phyloP scores from a whole-genome alignment of 2,329 filamentous ascomycete genomes.

The Paraconiothyrium sp. region DNA sequence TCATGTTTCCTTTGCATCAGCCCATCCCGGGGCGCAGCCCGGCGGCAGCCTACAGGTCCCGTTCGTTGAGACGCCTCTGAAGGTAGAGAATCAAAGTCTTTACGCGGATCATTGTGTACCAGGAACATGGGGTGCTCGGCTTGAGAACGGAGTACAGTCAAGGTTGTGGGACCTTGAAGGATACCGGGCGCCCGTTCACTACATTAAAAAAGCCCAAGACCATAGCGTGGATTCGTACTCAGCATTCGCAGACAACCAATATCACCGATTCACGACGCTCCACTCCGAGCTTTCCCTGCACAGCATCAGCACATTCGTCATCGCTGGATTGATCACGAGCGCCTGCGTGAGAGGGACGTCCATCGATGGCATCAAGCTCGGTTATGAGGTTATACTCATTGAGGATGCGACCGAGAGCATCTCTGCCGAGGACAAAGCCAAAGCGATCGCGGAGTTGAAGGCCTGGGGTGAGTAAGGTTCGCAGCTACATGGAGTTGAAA shows the following conservation, averaged over 20 bases:
- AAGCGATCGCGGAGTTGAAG: conserved; percentile 28
- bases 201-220: conserved; percentile 38
- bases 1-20: conserved; percentile 34
- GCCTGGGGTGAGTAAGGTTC: conserved; percentile 27
- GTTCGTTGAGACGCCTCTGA: conserved; percentile 30
- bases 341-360: conserved; percentile 33
- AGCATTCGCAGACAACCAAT: conserved; percentile 37
- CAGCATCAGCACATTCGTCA: conserved; percentile 30
- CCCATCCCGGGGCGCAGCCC: conserved; percentile 20
- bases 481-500: neutral
- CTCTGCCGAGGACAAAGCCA: conserved; percentile 26
- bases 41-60: conserved; percentile 29
- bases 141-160: conserved; percentile 31
- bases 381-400: conserved; percentile 33
- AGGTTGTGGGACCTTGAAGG: conserved; percentile 31
- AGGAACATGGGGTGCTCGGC: conserved; percentile 30
- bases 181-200: conserved; percentile 31
- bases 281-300: conserved; percentile 29
- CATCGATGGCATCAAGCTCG: conserved; percentile 35
- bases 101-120: conserved; percentile 33
- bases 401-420: conserved; percentile 36
- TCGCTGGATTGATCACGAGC: conserved; percentile 32
- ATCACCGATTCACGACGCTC: conserved; percentile 34
- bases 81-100: conserved; percentile 28
- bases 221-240: conserved; percentile 35